These are phyloP conservation scores for Teratosphaeria gauchensis DNA, from an alignment of 2,329 filamentous ascomycete species.

Conservation along the genomic window DNA sequence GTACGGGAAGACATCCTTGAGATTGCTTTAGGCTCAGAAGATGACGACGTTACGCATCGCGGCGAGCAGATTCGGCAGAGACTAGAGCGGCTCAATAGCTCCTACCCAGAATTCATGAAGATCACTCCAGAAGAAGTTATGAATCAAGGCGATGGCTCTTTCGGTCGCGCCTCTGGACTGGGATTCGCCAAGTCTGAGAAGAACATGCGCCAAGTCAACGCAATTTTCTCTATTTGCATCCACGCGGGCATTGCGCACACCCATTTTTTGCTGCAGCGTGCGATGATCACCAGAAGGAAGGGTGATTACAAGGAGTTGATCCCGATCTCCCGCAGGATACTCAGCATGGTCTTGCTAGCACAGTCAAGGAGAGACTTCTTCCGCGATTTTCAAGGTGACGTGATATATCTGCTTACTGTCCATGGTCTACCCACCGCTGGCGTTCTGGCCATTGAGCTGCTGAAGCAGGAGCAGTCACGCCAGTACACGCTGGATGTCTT, in stretches of 20 bases:
- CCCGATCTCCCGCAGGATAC: slow-evolving; percentile 28
- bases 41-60: slow-evolving; percentile 30
- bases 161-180: neutral
- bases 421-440: slow-evolving; percentile 35
- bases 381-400: slow-evolving; percentile 34
- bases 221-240: slow-evolving; percentile 33
- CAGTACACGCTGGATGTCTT: slow-evolving; percentile 25
- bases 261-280: slow-evolving; percentile 49
- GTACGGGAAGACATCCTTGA: slow-evolving; percentile 52
- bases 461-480: slow-evolving; percentile 32
- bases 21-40: slow-evolving; percentile 39
- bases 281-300: slow-evolving; percentile 39
- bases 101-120: slow-evolving; percentile 22
- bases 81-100: slow-evolving; percentile 30
- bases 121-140: slow-evolving; percentile 21
- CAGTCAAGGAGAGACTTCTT: slow-evolving; percentile 31
- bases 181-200: slow-evolving; percentile 8
- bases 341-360: slow-evolving; percentile 28
- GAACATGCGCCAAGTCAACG: slow-evolving; percentile 27
- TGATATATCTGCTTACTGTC: slow-evolving; percentile 28
- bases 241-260: slow-evolving; percentile 42
- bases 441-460: slow-evolving; percentile 33
- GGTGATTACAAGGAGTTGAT: slow-evolving; percentile 27
- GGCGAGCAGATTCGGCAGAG: slow-evolving; percentile 30
- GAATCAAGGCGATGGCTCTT: slow-evolving; percentile 7